Evolutionary conservation across 306 rosid genomes (phyloP), one percentile per base, ranked within the genome.

Genomic region (Trichosanthes truncata): DNA sequence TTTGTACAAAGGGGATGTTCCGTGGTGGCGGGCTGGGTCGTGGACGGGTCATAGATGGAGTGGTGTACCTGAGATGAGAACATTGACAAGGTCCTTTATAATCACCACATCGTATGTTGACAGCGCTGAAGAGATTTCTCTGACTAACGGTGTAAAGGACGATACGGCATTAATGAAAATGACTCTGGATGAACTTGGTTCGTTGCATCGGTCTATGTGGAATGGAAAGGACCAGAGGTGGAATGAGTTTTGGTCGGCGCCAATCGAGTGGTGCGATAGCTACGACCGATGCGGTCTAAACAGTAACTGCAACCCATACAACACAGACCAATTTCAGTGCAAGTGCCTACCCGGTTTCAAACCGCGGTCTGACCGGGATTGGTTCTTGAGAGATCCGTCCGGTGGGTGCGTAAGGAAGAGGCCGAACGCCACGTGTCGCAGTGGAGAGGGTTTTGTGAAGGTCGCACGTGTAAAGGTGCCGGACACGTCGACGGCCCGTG

Each of bases 401-500:
- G 84, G 80, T 38, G 97, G 97, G 36, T 93, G 97, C 65, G 74
- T 74, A 59, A 88, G 90, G 76, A 86, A 49, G 52, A 45, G 77
- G 15, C 13, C 38, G 0, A 62, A 43, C 9, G 23, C 55, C 2
- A 41, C 86, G 80, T 93, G 97, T 52, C 41, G 60, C 4, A 83
- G 67, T 20, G 95, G 93, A 3, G 98, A 91, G 78, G 97, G 98
- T 51, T 93, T 91, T 57, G 84, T 85, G 59, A 72, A 13, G 40
- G 57, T 72, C 10, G 7, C 13, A 23, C 57, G 40, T 14, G 57
- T 72, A 40, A 72, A 46, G 77, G 77, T 72, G 6, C 77, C 77
- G 1, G 77, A 72, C 0, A 25, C 40, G 0, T 25, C 92, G 4
- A 13, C 14, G 1, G 89, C 85, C 33, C 74, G 3, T 78, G 82